Conservation (phyloP, 2,329 filamentous ascomycete species). For the Penicillium vulpinum region DNA sequence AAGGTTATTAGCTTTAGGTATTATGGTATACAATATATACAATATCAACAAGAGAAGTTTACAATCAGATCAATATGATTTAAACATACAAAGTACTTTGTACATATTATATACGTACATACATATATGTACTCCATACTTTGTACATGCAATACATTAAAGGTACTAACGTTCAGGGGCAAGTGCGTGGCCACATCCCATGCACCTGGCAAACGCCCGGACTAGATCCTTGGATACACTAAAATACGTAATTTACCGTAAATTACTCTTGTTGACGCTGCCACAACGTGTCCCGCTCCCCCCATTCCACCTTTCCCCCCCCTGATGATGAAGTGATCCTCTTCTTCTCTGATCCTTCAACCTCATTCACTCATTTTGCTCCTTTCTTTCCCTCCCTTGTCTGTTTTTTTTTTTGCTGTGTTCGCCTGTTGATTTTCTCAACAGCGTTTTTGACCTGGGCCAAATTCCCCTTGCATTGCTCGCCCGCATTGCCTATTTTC, state of each 20-base stretch:
- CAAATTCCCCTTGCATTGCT: conserved; percentile 26
- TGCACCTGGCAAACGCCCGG: neutral
- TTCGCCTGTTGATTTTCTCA: conserved; percentile 12
- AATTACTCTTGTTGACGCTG: conserved; percentile 15
- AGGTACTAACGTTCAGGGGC: neutral
- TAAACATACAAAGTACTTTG: neutral
- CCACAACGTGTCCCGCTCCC: conserved; percentile 24
- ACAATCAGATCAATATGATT: neutral
- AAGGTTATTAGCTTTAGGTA: neutral
- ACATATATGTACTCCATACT: neutral
- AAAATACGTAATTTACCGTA: conserved; percentile 7
- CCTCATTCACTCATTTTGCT: conserved; percentile 29
- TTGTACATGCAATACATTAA: too few species aligned
- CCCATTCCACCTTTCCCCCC: conserved; percentile 16
- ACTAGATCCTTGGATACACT: neutral
- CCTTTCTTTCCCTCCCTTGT: conserved; percentile 24
- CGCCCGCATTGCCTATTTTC: conserved; percentile 10
- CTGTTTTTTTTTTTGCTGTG: conserved; percentile 21
- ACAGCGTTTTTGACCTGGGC: conserved; percentile 25
- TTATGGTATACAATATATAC: too few species aligned
- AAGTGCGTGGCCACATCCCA: conserved; percentile 12
- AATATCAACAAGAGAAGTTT: neutral
- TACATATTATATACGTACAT: too few species aligned
- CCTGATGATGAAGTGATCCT: conserved; percentile 6
- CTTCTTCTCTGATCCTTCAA: conserved; percentile 12